Conservation (phyloP, 768 basidiomycete species). For the Mycena maculata region DNA sequence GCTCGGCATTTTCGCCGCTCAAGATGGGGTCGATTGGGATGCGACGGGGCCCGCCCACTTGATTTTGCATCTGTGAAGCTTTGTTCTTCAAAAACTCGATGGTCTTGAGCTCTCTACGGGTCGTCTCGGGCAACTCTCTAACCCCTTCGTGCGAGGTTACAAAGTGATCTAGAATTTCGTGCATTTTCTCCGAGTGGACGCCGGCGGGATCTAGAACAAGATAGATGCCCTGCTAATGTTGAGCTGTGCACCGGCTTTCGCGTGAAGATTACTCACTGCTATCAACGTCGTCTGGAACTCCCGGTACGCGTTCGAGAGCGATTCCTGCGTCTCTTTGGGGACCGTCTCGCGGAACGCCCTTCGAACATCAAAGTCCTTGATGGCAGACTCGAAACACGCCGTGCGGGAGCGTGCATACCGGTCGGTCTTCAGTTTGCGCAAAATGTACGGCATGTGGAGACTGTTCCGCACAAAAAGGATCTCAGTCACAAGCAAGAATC, state of each 20-base stretch:
- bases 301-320: conserved; percentile 84
- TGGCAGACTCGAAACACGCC: conserved; percentile 93
- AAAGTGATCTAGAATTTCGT: conserved; percentile 82
- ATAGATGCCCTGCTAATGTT: conserved; percentile 60
- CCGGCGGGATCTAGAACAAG: conserved; percentile 84
- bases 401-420: conserved; percentile 83
- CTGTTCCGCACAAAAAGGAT: conserved; percentile 88
- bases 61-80: conserved; percentile 64
- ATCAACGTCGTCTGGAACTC: conserved; percentile 94
- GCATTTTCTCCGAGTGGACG: conserved; percentile 76
- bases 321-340: conserved; percentile 72
- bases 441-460: conserved; percentile 88
- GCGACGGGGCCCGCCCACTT: conserved; percentile 45
- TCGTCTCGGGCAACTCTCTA: conserved; percentile 85
- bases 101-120: conserved; percentile 83
- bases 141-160: conserved; percentile 73
- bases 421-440: conserved; percentile 82
- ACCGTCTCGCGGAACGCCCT: conserved; percentile 72
- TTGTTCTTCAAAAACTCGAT: conserved; percentile 85
- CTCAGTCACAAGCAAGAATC: conserved; percentile 91
- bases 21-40: conserved; percentile 41
- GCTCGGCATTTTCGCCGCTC: conserved; percentile 46
- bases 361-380: conserved; percentile 86
- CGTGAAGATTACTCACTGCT: conserved; percentile 53
- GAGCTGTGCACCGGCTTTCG: background rate